phyloP scores from a whole-genome alignment of 1,284 basidiomycete genomes.

The Cryptococcus hybrid region DNA sequence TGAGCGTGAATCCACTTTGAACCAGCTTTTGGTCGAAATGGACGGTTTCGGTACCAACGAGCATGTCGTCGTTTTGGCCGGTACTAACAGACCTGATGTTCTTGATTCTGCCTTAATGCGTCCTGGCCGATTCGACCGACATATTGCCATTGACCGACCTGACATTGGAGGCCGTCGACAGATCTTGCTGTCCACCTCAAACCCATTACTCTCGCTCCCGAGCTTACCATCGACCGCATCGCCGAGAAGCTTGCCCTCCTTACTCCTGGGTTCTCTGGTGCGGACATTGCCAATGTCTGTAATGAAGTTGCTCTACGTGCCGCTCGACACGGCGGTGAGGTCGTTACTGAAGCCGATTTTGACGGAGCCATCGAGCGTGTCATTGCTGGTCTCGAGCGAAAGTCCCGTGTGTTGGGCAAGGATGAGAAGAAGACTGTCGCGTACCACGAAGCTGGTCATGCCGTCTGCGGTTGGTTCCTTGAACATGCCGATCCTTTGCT shows the following conservation, averaged over 20 bases:
- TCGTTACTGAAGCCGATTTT: conserved; percentile 82
- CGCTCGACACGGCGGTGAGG: conserved; percentile 77
- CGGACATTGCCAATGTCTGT: conserved; percentile 98
- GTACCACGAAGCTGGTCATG: conserved; percentile 99
- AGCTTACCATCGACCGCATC: conserved; percentile 62
- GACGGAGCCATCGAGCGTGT: conserved; percentile 98
- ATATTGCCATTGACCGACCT: conserved; percentile 93
- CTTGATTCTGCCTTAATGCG: conserved; percentile 93
- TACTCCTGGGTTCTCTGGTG: conserved; percentile 97
- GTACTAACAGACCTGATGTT: conserved; percentile 95
- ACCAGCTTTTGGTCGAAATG: conserved; percentile 99
- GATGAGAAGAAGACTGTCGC: conserved; percentile 99
- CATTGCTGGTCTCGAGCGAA: conserved; percentile 94
- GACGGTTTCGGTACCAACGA: conserved; percentile 96
- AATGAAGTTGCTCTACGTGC: conserved; percentile 97
- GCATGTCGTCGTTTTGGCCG: conserved; percentile 94
- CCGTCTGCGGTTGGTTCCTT: conserved; percentile 97
- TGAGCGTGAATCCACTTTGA: conserved; percentile 96
- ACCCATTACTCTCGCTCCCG: conserved; percentile 70
- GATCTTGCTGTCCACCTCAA: conserved; percentile 89
- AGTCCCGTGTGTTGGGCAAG: conserved; percentile 85
- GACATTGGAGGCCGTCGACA: conserved; percentile 91
- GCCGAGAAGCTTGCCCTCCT: conserved; percentile 92
- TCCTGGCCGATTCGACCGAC: conserved; percentile 95
- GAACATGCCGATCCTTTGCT: conserved; percentile 95